phyloP scores from a whole-genome alignment of 139 green algal species.

The Tetratostichococcus sp. region DNA sequence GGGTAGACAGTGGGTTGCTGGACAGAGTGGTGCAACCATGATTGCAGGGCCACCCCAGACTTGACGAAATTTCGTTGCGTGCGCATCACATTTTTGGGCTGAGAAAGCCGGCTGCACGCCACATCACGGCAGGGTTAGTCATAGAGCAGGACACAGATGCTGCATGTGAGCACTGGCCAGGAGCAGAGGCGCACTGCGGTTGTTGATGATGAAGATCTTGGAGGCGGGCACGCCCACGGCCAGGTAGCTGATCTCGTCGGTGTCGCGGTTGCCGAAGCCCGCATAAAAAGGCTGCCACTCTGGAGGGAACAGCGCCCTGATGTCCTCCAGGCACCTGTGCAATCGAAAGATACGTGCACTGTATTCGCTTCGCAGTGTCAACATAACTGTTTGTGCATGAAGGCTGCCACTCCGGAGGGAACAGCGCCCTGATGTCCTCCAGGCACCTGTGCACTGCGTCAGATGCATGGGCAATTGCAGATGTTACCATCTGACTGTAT shows the following conservation, averaged over 20 bases:
- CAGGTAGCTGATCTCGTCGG: conserved; percentile 87
- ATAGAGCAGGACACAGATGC: no score
- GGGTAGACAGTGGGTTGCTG: no score
- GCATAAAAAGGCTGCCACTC: conserved; percentile 89
- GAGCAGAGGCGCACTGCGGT: conserved; percentile 41
- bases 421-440: conserved; percentile 82
- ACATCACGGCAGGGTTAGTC: no score
- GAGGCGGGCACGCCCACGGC: conserved; percentile 70
- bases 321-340: conserved; percentile 58
- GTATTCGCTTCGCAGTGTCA: no score
- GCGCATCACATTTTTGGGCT: no score
- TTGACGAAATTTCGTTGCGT: no score
- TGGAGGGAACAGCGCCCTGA: conserved; percentile 80
- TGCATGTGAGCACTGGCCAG: no score
- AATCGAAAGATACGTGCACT: neutral
- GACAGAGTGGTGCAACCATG: no score
- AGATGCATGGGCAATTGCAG: conserved; percentile 5
- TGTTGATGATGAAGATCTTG: conserved; percentile 95
- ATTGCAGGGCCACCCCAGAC: no score
- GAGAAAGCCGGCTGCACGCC: no score
- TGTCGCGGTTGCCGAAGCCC: conserved; percentile 91
- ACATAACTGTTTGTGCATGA: no score
- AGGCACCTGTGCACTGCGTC: conserved; percentile 30
- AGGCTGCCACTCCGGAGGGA: conserved; percentile 80
- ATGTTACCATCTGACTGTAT: no score